Evolutionary conservation across 768 basidiomycete genomes (phyloP).

Genomic region (Cubamyces lactineus): DNA sequence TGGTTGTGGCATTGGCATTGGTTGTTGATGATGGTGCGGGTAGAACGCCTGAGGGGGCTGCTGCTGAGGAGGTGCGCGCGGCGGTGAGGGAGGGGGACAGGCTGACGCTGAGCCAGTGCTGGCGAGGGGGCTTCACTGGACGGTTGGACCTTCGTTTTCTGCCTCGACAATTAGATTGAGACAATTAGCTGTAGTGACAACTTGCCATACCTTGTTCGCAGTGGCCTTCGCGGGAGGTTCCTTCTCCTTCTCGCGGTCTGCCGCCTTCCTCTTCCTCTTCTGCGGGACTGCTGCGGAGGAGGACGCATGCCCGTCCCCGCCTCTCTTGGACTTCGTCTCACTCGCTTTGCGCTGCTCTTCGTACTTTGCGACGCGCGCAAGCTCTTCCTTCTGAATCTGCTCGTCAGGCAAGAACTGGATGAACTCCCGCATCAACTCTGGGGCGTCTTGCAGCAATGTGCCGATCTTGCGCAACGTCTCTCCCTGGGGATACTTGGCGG

Average conservation of each 20-base stretch:
- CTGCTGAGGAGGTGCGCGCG: constrained; percentile 26
- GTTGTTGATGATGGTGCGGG: constrained; percentile 22
- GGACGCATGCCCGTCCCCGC: constrained; percentile 38
- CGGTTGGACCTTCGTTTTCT: constrained; percentile 35
- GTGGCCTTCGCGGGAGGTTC: constrained; percentile 29
- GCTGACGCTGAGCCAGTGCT: constrained; percentile 32
- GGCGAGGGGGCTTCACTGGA: constrained; percentile 33
- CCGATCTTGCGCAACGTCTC: constrained; percentile 73
- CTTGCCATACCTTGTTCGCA: constrained; percentile 31
- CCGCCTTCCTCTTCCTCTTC: constrained; percentile 70
- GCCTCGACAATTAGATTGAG: neutral
- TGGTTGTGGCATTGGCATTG: constrained; percentile 19
- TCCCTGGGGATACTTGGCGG: constrained; percentile 42
- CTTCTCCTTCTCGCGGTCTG: constrained; percentile 47
- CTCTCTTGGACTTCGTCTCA: constrained; percentile 43
- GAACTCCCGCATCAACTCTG: constrained; percentile 75
- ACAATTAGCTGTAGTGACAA: neutral
- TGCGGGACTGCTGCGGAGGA: constrained; percentile 51
- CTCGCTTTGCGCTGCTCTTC: constrained; percentile 27
- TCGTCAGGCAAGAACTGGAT: constrained; percentile 69
- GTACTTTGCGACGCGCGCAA: constrained; percentile 30
- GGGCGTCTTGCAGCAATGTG: constrained; percentile 71
- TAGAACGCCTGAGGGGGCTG: constrained; percentile 20
- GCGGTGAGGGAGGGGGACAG: constrained; percentile 35
- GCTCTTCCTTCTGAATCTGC: constrained; percentile 27